phyloP scores from a whole-genome alignment of 441 rosid species.

The Corymbia citriodora region DNA sequence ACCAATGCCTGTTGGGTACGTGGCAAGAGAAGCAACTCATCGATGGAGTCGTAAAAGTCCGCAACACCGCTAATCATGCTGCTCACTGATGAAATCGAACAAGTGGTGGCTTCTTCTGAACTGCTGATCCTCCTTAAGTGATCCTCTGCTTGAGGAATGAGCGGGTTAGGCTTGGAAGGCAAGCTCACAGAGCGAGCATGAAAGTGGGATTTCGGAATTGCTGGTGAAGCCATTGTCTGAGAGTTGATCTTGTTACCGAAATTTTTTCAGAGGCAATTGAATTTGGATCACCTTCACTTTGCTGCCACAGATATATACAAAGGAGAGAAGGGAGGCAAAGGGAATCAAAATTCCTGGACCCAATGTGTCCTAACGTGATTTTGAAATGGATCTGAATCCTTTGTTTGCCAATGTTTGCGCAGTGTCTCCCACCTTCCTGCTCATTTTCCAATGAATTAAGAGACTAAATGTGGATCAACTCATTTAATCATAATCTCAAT shows the following conservation, averaged over 20 bases:
- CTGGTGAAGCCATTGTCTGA: neutral
- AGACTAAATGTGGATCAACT: neutral
- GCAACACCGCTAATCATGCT: neutral
- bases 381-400: neutral
- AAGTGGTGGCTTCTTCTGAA: conserved; percentile 14
- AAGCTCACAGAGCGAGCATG: neutral
- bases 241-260: neutral
- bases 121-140: conserved; percentile 21
- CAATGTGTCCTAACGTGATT: neutral
- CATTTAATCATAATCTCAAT: neutral
- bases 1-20: conserved; percentile 11
- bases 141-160: conserved; percentile 22
- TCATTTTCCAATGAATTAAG: neutral
- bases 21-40: conserved; percentile 6
- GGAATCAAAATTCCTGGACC: neutral
- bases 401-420: neutral
- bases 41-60: neutral
- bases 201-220: neutral
- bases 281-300: neutral
- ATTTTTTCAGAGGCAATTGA: neutral
- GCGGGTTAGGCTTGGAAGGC: neutral
- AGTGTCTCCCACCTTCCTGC: neutral
- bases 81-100: conserved; percentile 16
- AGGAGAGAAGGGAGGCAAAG: neutral
- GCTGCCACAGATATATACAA: neutral